phyloP scores from a whole-genome alignment of 2,329 filamentous ascomycete species.

The Pleomassaria siparia region DNA sequence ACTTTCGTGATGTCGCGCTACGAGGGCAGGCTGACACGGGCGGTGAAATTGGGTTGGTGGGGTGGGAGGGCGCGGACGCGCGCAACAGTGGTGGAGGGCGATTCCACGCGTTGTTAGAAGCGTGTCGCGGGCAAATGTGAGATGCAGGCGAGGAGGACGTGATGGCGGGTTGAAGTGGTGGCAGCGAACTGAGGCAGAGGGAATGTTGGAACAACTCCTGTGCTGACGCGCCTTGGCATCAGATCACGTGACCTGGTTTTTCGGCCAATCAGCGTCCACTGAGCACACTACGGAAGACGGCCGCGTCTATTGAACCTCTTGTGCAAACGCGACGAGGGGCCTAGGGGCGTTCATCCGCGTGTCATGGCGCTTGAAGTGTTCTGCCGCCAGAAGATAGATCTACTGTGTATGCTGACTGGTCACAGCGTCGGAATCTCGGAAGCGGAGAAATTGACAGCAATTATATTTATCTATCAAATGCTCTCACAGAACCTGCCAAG shows the following conservation, averaged over 20 bases:
- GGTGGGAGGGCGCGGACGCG: constrained; percentile 29
- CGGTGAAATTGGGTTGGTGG: constrained; percentile 29
- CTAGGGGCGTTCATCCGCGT: not conserved
- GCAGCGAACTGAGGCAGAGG: constrained; percentile 14
- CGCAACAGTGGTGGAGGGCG: constrained; percentile 21
- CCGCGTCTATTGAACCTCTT: constrained; percentile 5
- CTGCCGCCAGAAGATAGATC: constrained; percentile 21
- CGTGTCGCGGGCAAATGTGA: constrained; percentile 38
- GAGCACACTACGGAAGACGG: not conserved
- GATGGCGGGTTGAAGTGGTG: constrained; percentile 33
- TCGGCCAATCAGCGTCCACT: constrained; percentile 1
- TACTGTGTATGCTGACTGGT: too few relatives aligned
- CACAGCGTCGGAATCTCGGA: constrained; percentile 22
- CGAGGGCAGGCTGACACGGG: constrained; percentile 28
- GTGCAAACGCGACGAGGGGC: not conserved
- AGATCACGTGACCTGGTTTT: not conserved
- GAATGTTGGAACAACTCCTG: constrained; percentile 1
- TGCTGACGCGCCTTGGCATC: too few relatives aligned
- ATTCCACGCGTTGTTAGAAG: constrained; percentile 37
- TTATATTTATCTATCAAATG: constrained; percentile 15
- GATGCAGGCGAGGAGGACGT: constrained; percentile 38
- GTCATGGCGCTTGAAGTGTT: constrained; percentile 18
- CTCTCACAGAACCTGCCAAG: not conserved
- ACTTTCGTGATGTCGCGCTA: constrained; percentile 36
- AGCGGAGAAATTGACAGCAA: constrained; percentile 7